Base-by-base conservation (phyloP, 768 basidiomycete genomes). In the Plicaturopsis crispa region DNA sequence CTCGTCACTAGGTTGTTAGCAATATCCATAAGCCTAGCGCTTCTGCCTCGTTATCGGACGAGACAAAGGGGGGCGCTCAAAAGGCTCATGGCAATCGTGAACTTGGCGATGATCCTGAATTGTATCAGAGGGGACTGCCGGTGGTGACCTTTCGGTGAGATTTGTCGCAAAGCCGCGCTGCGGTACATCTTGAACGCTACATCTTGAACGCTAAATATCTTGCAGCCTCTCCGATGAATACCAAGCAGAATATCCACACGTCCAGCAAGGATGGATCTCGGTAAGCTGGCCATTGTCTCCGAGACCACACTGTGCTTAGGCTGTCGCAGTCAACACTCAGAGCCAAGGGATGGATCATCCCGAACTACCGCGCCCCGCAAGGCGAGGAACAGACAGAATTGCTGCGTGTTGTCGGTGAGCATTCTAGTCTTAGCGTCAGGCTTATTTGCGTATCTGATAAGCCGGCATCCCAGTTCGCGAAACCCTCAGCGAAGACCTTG, bases 341-440 rank as follows among this genome's bases (percentile, higher is more conserved):
- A 33, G 59, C 57, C 6, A 74, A 73, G 45, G 76, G 75, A 2
- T 79, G 77, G 77, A 78, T 79, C 38, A 72, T 77, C 1, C 74
- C 76, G 8, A 76, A 78, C 51, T 78, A 79, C 47, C 60, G 63
- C 30, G 67, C 75, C 19, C 74, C 79, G 1, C 62, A 66, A 19
- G 67, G 66, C 31, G 69, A 64, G 37, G 66, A 75, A 38, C 60
- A 68, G 1, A 62, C 65, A 21, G 76, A 82, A 51, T 75, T 80
- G 36, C 63, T 80, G 20, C 70, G 78, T 36, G 73, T 78, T 24
- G 78, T 79, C 35, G 66, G 65, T 65, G 38, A 41, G 65, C 53
- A 20, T 11, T 19, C 10, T n/a, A 13, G 24, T 32, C 35, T 36
- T 36, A 13, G 4, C 8, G 22, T 47, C 57, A 8, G 49, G 56